Conservation (phyloP, 768 basidiomycete genomes). For the Mrakia frigida region DNA sequence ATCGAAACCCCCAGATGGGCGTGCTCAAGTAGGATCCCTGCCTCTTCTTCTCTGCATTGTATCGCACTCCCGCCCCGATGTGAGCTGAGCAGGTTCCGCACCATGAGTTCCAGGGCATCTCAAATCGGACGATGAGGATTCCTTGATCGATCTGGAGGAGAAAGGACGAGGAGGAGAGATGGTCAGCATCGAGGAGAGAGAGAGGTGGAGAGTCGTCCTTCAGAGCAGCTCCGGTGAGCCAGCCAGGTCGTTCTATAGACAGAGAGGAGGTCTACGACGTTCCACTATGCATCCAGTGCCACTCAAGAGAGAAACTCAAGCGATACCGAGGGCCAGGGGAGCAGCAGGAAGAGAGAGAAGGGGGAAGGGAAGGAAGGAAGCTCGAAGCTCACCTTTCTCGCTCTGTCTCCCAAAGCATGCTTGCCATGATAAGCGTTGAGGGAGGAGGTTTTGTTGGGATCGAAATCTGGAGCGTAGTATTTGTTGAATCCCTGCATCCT, state of each 20-base stretch:
- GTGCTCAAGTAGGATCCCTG: slow-evolving; percentile 91
- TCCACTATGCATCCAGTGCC: too few species aligned
- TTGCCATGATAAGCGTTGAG: slow-evolving; percentile 56
- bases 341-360: neutral
- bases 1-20: slow-evolving; percentile 88
- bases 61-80: slow-evolving; percentile 98
- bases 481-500: slow-evolving; percentile 63
- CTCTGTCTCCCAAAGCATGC: slow-evolving; percentile 60
- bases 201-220: neutral
- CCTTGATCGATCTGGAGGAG: slow-evolving; percentile 70
- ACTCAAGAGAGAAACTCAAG: too few species aligned
- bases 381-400: slow-evolving; percentile 56
- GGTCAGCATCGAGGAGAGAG: neutral
- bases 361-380: neutral
- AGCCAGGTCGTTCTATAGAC: too few species aligned
- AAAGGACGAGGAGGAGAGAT: neutral
- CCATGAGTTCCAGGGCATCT: slow-evolving; percentile 49
- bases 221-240: neutral
- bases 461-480: slow-evolving; percentile 56
- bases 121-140: slow-evolving; percentile 90
- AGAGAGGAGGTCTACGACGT: too few species aligned
- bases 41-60: slow-evolving; percentile 98
- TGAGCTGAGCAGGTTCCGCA: slow-evolving; percentile 53
- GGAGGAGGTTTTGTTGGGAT: slow-evolving; percentile 36
- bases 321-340: neutral